These are phyloP conservation scores for Davidsoniella australis DNA, from an alignment of 2,329 filamentous ascomycete species.

Conservation along the genomic window DNA sequence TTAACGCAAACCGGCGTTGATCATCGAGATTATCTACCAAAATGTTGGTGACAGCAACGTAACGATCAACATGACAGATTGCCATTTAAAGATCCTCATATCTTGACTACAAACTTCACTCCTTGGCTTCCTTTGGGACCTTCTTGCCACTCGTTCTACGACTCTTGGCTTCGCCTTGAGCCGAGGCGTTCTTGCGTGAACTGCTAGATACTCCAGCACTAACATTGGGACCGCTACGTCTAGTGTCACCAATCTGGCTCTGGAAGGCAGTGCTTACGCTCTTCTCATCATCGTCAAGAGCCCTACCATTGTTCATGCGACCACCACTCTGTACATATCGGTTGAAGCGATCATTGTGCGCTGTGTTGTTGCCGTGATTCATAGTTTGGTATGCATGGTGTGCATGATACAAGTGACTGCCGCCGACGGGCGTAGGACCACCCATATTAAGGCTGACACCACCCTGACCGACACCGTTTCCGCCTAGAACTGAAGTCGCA, in stretches of 20 bases:
- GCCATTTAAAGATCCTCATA: background rate
- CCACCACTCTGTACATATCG: constrained; percentile 81
- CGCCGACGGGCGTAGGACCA: background rate
- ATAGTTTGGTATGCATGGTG: constrained; percentile 1
- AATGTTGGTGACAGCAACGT: too few species aligned
- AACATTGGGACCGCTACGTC: constrained; percentile 19
- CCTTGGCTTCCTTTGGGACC: constrained; percentile 3
- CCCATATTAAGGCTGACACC: constrained; percentile 11
- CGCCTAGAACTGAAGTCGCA: constrained; percentile 60
- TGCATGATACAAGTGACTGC: background rate
- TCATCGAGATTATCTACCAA: too few species aligned
- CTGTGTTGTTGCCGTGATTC: background rate
- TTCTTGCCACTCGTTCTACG: constrained; percentile 5
- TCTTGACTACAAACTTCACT: constrained; percentile 1
- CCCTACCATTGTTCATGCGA: constrained; percentile 52
- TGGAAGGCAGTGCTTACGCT: constrained; percentile 94
- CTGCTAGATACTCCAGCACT: background rate
- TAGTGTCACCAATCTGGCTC: constrained; percentile 59
- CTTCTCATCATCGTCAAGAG: constrained; percentile 81
- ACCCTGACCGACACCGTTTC: constrained; percentile 61
- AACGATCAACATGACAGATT: too few species aligned
- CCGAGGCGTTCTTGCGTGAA: background rate
- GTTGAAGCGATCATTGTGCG: constrained; percentile 60
- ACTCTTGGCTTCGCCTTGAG: background rate
- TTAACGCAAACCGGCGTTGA: too few species aligned